Evolutionary conservation across 768 basidiomycete species (phyloP), one percentile per base, ranked within the genome.

Genomic region (Agaricus blazei): DNA sequence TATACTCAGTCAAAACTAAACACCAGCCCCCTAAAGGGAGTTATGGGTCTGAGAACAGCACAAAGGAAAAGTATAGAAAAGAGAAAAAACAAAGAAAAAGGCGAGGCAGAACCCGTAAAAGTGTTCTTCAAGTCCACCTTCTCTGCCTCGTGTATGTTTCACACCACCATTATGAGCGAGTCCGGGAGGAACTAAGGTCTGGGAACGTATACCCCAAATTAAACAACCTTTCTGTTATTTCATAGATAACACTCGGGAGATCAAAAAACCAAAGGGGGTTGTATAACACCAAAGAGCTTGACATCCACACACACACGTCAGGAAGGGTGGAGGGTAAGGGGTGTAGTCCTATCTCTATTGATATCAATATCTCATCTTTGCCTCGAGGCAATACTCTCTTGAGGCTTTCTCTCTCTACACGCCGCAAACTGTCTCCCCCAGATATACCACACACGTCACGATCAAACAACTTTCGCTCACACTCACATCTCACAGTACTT

Each of bases 141-240:
- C 54, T 48, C 6, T 42, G 54, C 54, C 54, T 48, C 54, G 52
- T 54, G 52, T 54, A 27, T 34, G 27, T 47, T 48, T 52, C 43
- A 37, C 28, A 15, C 11, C 23, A 14, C 44, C 23, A 31, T 6
- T 34, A 11, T 8, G 8, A 23, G 11, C 14, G 8, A 43, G n/a
- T 42, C 50, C 38, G 48, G 8, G 9, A 50, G 24, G 15, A 42
- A 34, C 26, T 5, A 44, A 31, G 47, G 1, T 11, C 34, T 34
- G 8, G n/a, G 19, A 46, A n/a, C 28, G 19, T 12, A 46, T 46
- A 19, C 19, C 19, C 19, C 19, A 19, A 19, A 19, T 19, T 19
- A 19, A 19, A 19, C 19, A 19, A 19, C 19, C 19, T 19, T 19
- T 19, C 19, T 19, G 19, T 19, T 19, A 19, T 19, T 19, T 19